Percentiles rank a stretch among this genome's conserved stretches.
phyloP scores from a whole-genome alignment of 2,329 filamentous ascomycete genomes.

The Dothistroma septosporum region DNA sequence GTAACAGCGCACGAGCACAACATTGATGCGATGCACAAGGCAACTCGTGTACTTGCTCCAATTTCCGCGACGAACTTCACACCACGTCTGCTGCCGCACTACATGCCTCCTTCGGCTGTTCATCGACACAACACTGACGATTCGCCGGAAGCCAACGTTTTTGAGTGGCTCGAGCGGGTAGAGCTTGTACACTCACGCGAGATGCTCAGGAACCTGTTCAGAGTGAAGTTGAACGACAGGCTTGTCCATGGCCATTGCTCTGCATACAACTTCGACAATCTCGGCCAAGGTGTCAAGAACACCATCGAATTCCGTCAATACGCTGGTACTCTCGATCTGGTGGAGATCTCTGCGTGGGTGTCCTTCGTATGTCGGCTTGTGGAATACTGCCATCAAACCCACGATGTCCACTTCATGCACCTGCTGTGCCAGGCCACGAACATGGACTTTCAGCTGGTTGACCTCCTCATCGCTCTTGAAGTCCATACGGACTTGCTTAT shows the following conservation, averaged over 20 bases:
- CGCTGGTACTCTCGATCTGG: slow-evolving; percentile 24
- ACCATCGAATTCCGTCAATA: slow-evolving; percentile 36
- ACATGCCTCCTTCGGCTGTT: neutral
- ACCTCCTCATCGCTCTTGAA: slow-evolving; percentile 4
- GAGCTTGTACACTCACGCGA: slow-evolving; percentile 2
- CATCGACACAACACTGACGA: neutral
- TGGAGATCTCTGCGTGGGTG: slow-evolving; percentile 27
- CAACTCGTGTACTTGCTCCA: slow-evolving; percentile 7
- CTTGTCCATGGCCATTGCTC: slow-evolving; percentile 6
- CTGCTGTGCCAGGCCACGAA: slow-evolving; percentile 2
- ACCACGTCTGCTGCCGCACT: neutral
- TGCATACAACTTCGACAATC: slow-evolving; percentile 22
- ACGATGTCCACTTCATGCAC: neutral
- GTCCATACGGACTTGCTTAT: neutral
- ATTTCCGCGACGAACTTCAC: neutral
- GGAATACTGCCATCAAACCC: slow-evolving; percentile 5
- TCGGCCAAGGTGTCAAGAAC: slow-evolving; percentile 6
- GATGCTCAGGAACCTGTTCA: slow-evolving; percentile 11
- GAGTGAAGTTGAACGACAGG: neutral
- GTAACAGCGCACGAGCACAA: slow-evolving; percentile 17
- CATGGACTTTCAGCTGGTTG: neutral
- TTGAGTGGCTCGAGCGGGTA: slow-evolving; percentile 18
- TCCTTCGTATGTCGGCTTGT: slow-evolving; percentile 10
- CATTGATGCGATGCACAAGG: slow-evolving; percentile 19
- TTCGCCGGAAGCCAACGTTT: slow-evolving; percentile 3